Percentiles rank a stretch among this genome's conserved stretches.
phyloP scores from a whole-genome alignment of 2,329 filamentous ascomycete species.

The Diaporthe citriasiana region DNA sequence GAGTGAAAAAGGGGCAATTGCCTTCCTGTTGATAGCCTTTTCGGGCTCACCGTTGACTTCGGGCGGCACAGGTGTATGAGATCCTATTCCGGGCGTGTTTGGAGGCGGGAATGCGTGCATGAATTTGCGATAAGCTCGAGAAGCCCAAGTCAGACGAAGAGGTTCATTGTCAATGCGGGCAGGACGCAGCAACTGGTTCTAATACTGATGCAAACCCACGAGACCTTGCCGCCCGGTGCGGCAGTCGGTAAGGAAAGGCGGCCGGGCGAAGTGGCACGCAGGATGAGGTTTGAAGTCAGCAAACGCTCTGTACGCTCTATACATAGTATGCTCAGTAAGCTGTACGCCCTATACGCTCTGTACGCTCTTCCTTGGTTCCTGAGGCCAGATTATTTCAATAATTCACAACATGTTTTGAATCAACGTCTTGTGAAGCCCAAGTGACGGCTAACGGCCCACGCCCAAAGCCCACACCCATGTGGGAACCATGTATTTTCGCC shows the following conservation, averaged over 20 bases:
- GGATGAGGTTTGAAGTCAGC: slow-evolving; percentile 12
- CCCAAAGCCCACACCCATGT: neutral
- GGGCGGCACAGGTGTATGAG: neutral
- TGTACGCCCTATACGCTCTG: neutral
- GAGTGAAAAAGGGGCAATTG: slow-evolving; percentile 8
- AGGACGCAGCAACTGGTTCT: slow-evolving; percentile 1
- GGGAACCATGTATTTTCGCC: neutral
- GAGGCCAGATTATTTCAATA: neutral
- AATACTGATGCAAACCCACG: slow-evolving; percentile 18
- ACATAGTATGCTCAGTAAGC: neutral
- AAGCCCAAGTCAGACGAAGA: slow-evolving; percentile 6
- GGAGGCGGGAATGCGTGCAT: neutral
- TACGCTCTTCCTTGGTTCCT: neutral
- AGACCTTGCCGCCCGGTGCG: slow-evolving; percentile 6
- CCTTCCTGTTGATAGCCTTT: slow-evolving; percentile 13
- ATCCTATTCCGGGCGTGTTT: neutral
- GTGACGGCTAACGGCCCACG: slow-evolving; percentile 7
- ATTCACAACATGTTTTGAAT: neutral
- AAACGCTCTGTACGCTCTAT: neutral
- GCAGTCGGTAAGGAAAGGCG: slow-evolving; percentile 30
- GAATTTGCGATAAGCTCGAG: slow-evolving; percentile 20
- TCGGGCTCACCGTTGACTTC: slow-evolving; percentile 15
- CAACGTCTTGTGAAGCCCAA: neutral
- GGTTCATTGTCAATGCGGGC: slow-evolving; percentile 20
- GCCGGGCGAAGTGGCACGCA: neutral